These are phyloP conservation scores for Crithidia brevicula DNA, from an alignment of 208 protist genomes.

Conservation along the genomic window DNA sequence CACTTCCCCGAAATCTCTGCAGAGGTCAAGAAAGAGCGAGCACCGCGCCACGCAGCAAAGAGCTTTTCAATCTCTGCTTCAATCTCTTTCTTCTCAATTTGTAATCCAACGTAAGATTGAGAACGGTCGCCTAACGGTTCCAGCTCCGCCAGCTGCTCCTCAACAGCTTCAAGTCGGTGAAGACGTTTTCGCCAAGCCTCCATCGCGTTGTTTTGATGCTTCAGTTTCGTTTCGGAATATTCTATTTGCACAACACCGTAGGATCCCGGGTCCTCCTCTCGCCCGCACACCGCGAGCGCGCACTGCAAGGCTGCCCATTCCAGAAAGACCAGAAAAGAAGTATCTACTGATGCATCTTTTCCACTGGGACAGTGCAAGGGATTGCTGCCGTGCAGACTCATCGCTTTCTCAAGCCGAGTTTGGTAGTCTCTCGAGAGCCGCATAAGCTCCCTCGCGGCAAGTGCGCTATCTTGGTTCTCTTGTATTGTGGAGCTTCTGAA, in stretches of 20 bases:
- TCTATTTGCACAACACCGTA: slow-evolving; percentile 30
- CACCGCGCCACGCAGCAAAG: slow-evolving; percentile 32
- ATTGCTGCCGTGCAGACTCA: slow-evolving; percentile 9
- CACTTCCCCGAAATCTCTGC: slow-evolving; percentile 22
- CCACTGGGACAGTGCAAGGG: not conserved
- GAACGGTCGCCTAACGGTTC: slow-evolving; percentile 18
- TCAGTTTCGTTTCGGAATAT: slow-evolving; percentile 8
- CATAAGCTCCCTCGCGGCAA: slow-evolving; percentile 8
- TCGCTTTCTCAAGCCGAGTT: slow-evolving; percentile 2
- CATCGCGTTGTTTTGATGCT: slow-evolving; percentile 8
- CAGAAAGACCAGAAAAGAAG: slow-evolving; percentile 52
- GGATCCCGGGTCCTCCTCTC: slow-evolving; percentile 29
- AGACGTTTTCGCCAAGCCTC: slow-evolving; percentile 22
- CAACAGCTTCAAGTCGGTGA: slow-evolving; percentile 24
- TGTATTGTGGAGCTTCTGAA: not conserved
- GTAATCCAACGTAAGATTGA: slow-evolving; percentile 11
- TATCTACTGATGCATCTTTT: not conserved
- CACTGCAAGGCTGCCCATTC: slow-evolving; percentile 51
- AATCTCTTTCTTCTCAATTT: slow-evolving; percentile 25
- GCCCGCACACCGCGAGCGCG: slow-evolving; percentile 32
- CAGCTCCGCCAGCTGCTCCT: slow-evolving; percentile 28
- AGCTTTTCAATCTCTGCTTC: slow-evolving; percentile 31
- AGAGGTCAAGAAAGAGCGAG: slow-evolving; percentile 17
- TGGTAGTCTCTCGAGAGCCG: slow-evolving; percentile 24
- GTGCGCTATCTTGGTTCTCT: not conserved